Percentiles rank a stretch among this genome's conserved stretches.
These are phyloP conservation scores for Epichloe sylvatica DNA, from an alignment of 2,329 filamentous ascomycete genomes.

Conservation along the genomic window DNA sequence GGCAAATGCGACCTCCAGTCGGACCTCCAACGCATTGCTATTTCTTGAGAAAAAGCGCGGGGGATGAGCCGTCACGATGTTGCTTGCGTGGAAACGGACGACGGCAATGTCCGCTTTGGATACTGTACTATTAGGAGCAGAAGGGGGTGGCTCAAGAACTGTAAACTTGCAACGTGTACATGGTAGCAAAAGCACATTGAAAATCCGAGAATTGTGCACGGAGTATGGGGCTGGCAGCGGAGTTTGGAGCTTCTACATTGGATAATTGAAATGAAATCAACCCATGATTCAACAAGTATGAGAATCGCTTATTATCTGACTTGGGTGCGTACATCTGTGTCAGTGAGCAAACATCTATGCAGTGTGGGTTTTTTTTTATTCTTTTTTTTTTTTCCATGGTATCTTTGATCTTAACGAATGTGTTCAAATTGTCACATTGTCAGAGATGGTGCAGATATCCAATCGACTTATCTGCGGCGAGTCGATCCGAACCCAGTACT, in stretches of 20 bases:
- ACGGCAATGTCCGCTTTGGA: constrained; percentile 10
- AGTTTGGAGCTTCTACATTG: constrained; percentile 4
- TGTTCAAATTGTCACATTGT: no score
- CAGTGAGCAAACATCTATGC: no score
- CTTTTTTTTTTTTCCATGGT: no score
- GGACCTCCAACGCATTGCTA: not conserved
- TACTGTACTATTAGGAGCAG: constrained; percentile 14
- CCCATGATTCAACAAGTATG: not conserved
- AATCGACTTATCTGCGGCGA: constrained; percentile 32
- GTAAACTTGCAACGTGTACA: constrained; percentile 10
- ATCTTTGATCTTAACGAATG: not conserved
- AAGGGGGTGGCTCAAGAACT: constrained; percentile 2
- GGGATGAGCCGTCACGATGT: not conserved
- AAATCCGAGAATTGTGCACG: not conserved
- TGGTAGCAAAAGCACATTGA: constrained; percentile 5
- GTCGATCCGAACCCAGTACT: constrained; percentile 65
- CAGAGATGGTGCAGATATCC: no score
- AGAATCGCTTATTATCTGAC: no score
- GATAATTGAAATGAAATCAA: constrained; percentile 2
- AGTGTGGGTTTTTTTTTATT: no score
- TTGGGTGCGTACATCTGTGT: no score
- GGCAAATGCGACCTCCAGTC: not conserved
- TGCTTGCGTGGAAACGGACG: not conserved
- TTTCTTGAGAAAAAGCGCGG: not conserved
- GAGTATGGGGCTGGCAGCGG: constrained; percentile 6